Evolutionary conservation across 139 green algal species (phyloP).

Genomic region (Zygnema circumcarinatum): DNA sequence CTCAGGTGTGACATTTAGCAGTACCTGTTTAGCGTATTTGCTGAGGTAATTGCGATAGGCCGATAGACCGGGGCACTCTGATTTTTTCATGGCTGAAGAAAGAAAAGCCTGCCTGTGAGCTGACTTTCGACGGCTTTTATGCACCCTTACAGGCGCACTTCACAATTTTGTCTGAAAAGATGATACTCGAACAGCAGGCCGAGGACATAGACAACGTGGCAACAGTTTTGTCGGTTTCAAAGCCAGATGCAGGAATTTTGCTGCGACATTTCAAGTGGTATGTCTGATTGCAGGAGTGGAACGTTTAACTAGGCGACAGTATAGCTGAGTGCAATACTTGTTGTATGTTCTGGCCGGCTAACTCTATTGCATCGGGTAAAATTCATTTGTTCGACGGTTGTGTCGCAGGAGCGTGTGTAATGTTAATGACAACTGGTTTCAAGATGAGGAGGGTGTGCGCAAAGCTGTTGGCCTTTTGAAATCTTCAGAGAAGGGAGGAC

Average conservation of each 20-base stretch:
- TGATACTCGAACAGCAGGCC: conserved; percentile 45
- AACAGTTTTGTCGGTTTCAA: conserved; percentile 40
- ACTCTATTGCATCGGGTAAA: no score
- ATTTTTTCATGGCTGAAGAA: no score
- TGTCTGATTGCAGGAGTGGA: not conserved
- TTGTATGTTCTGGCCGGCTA: no score
- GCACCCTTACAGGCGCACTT: conserved; percentile 56
- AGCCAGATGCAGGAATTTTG: conserved; percentile 40
- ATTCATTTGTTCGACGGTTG: not conserved
- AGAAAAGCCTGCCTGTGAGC: no score
- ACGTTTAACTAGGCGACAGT: not conserved
- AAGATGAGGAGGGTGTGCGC: conserved; percentile 76
- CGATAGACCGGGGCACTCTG: no score
- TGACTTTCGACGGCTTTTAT: no score
- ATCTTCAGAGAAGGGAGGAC: not conserved
- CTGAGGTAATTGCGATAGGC: no score
- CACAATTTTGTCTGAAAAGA: conserved; percentile 46
- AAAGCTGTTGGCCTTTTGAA: conserved; percentile 72
- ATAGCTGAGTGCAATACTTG: not conserved
- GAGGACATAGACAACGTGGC: conserved; percentile 46
- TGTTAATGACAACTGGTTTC: conserved; percentile 91
- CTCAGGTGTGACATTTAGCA: not conserved
- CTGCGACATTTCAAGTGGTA: conserved; percentile 62
- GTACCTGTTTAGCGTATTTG: no score
- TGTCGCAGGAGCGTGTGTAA: conserved; percentile 67